Base-by-base conservation (phyloP, 768 basidiomycete genomes). In the Rickenella mellea region DNA sequence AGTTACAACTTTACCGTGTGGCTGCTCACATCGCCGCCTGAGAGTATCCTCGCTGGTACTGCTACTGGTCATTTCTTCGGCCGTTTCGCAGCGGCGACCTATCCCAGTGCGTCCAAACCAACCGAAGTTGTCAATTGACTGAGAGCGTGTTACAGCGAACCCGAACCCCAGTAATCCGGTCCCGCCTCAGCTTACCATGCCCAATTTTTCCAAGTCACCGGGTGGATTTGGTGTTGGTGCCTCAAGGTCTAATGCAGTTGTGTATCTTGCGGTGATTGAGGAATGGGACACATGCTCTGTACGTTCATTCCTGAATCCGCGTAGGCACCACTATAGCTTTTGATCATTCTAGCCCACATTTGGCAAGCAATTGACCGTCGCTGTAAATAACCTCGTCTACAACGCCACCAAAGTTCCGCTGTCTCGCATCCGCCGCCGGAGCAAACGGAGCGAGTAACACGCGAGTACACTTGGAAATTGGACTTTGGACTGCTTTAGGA, bases 21-120 rank as follows among this genome's bases (percentile, higher is more conserved):
- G 54, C 51, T 71, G 28, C 48, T 67, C 41, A 67, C 63, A 21
- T 49, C 54, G 14, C 39, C 46, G 14, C 64, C 63, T 10, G 47
- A 45, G 20, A 46, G 49, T 2, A 45, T 62, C 33, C 38, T 56
- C 8, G 54, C 57, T 8, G 49, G 60, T 24, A 63, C 61, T 41
- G 61, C 59, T 22, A 59, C 51, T 25, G 68, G 69, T 2, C 58
- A 66, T 45, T 71, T 59, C 53, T 69, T 72, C 47, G 71, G 71
- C 10, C 56, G 63, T 6, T 72, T 60, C 49, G 58, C 69, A 21
- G 59, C 59, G 22, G 55, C 61, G 20, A 71, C 68, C 45, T 73
- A 65, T 46, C 69, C 69, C 32, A 65, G 67, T 65, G 29, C 46
- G 57, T 50, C 26, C 12, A 40, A 36, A 25, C 30, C 14, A 21